Conservation (phyloP, 208 protist species). For the Porcisia hertigi region DNA sequence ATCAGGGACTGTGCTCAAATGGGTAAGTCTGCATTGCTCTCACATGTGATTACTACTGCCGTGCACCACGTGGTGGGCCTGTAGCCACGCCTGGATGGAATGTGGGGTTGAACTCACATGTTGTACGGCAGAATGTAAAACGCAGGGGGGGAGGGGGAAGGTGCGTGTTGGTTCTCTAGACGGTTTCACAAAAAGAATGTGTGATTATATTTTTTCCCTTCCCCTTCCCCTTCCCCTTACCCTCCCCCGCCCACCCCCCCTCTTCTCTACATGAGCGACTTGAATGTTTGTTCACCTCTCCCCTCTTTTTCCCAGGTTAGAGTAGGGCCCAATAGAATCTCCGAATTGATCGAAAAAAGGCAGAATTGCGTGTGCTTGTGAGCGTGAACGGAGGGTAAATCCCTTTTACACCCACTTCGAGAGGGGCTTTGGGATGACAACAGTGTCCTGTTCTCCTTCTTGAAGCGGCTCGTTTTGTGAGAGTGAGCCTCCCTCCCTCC, state of each 20-base stretch:
- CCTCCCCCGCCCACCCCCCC: too few species aligned
- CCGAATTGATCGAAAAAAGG: not conserved
- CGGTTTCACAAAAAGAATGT: not conserved
- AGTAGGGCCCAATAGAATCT: not conserved
- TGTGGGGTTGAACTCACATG: not conserved
- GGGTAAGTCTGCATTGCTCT: not conserved
- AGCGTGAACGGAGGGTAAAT: not conserved
- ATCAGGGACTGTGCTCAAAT: not conserved
- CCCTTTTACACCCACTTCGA: not conserved
- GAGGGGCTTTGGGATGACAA: not conserved
- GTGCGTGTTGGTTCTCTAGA: not conserved
- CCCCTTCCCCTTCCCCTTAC: not conserved
- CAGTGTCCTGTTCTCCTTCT: not conserved
- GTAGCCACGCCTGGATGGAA: not conserved
- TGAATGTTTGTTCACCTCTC: not conserved
- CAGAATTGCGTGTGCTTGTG: not conserved
- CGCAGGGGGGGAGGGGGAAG: too few species aligned
- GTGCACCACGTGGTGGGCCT: not conserved
- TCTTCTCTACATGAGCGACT: not conserved
- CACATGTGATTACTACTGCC: not conserved
- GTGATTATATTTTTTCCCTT: not conserved
- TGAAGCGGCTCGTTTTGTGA: not conserved
- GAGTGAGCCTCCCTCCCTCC: not conserved
- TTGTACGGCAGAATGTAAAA: not conserved
- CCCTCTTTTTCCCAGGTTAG: not conserved